Percentiles rank a stretch among this genome's conserved stretches.
Evolutionary conservation across 1,284 basidiomycete species (phyloP).

Genomic region (Boletus smithii): DNA sequence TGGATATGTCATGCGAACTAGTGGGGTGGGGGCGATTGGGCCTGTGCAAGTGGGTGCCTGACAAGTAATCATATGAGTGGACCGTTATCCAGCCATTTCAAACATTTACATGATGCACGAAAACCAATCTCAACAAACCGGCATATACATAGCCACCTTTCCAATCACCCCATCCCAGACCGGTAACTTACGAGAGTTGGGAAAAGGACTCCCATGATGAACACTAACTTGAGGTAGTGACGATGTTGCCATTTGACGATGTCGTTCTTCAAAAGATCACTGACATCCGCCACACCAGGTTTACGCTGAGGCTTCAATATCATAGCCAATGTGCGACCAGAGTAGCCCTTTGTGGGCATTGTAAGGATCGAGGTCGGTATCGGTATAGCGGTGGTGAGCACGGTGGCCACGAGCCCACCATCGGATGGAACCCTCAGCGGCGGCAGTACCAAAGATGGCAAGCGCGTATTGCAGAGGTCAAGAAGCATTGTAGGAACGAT

Average conservation of each 20-base stretch:
- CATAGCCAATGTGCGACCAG: slow-evolving; percentile 89
- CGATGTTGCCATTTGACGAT: slow-evolving; percentile 88
- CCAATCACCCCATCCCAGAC: slow-evolving; percentile 82
- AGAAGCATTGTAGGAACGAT: slow-evolving; percentile 88
- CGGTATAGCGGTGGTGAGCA: slow-evolving; percentile 92
- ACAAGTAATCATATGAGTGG: too few relatives aligned
- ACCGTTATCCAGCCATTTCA: background rate
- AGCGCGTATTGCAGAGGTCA: slow-evolving; percentile 76
- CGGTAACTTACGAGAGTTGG: slow-evolving; percentile 78
- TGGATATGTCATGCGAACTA: too few relatives aligned
- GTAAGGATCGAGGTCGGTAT: slow-evolving; percentile 94
- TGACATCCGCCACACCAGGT: slow-evolving; percentile 86
- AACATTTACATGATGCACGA: slow-evolving; percentile 82
- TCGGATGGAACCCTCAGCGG: slow-evolving; percentile 87
- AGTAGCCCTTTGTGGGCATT: slow-evolving; percentile 82
- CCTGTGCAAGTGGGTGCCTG: too few relatives aligned
- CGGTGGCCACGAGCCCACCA: slow-evolving; percentile 97
- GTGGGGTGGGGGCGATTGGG: too few relatives aligned
- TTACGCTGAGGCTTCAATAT: slow-evolving; percentile 83
- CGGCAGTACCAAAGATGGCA: slow-evolving; percentile 77
- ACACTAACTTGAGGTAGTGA: slow-evolving; percentile 70
- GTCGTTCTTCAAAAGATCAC: slow-evolving; percentile 74
- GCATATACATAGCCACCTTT: slow-evolving; percentile 84
- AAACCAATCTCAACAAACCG: slow-evolving; percentile 75
- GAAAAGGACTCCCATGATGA: slow-evolving; percentile 71